Percentiles rank a stretch among this genome's conserved stretches.
These are phyloP conservation scores for Ceratocystis diversiconidia DNA, from an alignment of 2,329 filamentous ascomycete genomes.

Conservation along the genomic window DNA sequence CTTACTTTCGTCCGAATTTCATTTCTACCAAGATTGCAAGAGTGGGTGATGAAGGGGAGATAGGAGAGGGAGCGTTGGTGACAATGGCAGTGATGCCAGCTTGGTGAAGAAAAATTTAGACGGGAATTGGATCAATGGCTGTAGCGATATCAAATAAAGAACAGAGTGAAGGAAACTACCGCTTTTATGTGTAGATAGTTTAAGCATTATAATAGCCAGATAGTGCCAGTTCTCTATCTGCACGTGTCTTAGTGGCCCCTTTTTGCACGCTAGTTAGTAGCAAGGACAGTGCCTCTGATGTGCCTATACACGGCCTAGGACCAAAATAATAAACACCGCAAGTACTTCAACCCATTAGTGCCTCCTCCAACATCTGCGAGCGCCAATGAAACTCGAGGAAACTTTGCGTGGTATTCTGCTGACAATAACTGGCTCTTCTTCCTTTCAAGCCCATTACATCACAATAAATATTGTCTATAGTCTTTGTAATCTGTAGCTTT, in stretches of 20 bases:
- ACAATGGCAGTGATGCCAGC: conserved; percentile 10
- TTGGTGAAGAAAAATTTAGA: neutral
- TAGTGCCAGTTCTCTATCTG: neutral
- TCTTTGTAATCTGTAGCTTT: neutral
- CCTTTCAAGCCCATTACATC: neutral
- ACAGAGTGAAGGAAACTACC: neutral
- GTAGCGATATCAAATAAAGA: neutral
- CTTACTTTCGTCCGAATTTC: conserved; percentile 51
- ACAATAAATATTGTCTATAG: neutral
- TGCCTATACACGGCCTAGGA: neutral
- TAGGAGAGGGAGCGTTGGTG: neutral
- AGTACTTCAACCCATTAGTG: neutral
- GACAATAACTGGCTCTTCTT: neutral
- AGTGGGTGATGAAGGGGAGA: neutral
- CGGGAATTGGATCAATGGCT: neutral
- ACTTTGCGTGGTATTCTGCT: neutral
- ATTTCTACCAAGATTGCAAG: conserved; percentile 25
- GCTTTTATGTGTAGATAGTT: conserved; percentile 6
- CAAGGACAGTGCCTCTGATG: neutral
- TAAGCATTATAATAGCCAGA: neutral
- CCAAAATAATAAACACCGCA: neutral
- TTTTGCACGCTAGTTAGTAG: neutral
- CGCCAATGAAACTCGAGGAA: neutral
- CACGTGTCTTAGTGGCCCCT: conserved; percentile 1
- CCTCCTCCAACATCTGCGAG: neutral